phyloP scores from a whole-genome alignment of 2,329 filamentous ascomycete species.

The Aspergillus sp. region DNA sequence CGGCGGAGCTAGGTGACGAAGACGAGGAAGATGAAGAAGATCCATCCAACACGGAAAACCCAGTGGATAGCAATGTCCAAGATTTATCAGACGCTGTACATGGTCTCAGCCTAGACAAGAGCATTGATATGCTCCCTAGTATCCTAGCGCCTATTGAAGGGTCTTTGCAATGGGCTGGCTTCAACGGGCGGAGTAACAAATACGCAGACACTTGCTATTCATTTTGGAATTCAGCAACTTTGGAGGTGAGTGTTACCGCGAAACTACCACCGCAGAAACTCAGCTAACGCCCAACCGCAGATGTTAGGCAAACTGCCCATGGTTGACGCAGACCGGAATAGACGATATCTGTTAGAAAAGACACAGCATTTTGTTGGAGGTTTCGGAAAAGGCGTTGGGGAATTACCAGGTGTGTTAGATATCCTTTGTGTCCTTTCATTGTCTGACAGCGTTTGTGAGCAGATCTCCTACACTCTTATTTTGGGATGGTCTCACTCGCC shows the following conservation, averaged over 20 bases:
- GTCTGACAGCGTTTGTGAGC: not conserved
- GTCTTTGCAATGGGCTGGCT: conserved; percentile 62
- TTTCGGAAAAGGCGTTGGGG: conserved; percentile 71
- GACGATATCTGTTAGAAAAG: conserved; percentile 78
- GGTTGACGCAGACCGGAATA: conserved; percentile 60
- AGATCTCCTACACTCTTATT: conserved; percentile 84
- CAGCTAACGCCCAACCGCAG: conserved; percentile 38
- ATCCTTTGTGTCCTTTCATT: not conserved
- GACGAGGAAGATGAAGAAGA: conserved; percentile 34
- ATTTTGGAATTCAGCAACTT: conserved; percentile 81
- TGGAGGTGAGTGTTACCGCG: conserved; percentile 40
- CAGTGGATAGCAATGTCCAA: conserved; percentile 6
- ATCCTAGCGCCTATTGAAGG: conserved; percentile 24
- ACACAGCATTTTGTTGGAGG: conserved; percentile 85
- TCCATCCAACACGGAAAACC: not conserved
- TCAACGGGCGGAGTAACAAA: conserved; percentile 91
- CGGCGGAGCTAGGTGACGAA: conserved; percentile 53
- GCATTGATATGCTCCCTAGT: conserved; percentile 28
- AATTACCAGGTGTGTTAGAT: conserved; percentile 60
- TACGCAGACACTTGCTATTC: conserved; percentile 91
- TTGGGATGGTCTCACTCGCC: conserved; percentile 78
- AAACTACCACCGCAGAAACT: not conserved
- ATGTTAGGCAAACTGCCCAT: conserved; percentile 60
- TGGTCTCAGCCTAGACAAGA: conserved; percentile 23
- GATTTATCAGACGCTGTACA: conserved; percentile 5